A percentile compares a stretch with the other conserved stretches of the same genome.
Evolutionary conservation across 805 yeast species (phyloP).

Genomic region (Cyberlindnera saturnus): DNA sequence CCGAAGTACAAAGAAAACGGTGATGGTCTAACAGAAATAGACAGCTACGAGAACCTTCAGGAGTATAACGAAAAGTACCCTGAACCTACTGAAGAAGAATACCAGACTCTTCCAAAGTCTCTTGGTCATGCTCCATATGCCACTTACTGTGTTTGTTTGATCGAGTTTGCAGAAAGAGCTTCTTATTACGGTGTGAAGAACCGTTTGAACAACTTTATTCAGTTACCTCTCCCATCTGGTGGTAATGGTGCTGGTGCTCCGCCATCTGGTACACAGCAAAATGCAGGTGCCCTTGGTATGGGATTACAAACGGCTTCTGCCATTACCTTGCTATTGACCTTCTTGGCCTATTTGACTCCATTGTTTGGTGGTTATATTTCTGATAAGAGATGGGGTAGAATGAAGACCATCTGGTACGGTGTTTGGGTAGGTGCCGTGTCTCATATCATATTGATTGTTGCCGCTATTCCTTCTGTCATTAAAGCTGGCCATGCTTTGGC

Average conservation of each 20-base stretch:
- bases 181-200: constrained; percentile 75
- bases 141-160: constrained; percentile 50
- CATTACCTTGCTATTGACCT: constrained; percentile 70
- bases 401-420: constrained; percentile 58
- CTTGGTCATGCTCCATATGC: constrained; percentile 44
- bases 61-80: constrained; percentile 16
- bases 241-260: constrained; percentile 30
- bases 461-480: constrained; percentile 57
- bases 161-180: constrained; percentile 78
- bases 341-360: constrained; percentile 81
- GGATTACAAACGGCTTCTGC: constrained; percentile 65
- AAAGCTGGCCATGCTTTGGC: constrained; percentile 48
- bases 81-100: constrained; percentile 43
- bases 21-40: no score
- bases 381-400: constrained; percentile 70
- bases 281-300: constrained; percentile 51
- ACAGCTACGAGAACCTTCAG: constrained; percentile 19
- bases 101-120: constrained; percentile 27
- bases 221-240: constrained; percentile 37
- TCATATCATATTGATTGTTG: constrained; percentile 56
- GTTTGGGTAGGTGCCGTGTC: constrained; percentile 56
- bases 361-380: constrained; percentile 70
- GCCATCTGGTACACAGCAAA: constrained; percentile 17
- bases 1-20: no score
- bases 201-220: constrained; percentile 77